Percentiles rank a stretch among this genome's conserved stretches.
Conservation (phyloP, 163 green algal genomes). For the Scenedesmus sp. region DNA sequence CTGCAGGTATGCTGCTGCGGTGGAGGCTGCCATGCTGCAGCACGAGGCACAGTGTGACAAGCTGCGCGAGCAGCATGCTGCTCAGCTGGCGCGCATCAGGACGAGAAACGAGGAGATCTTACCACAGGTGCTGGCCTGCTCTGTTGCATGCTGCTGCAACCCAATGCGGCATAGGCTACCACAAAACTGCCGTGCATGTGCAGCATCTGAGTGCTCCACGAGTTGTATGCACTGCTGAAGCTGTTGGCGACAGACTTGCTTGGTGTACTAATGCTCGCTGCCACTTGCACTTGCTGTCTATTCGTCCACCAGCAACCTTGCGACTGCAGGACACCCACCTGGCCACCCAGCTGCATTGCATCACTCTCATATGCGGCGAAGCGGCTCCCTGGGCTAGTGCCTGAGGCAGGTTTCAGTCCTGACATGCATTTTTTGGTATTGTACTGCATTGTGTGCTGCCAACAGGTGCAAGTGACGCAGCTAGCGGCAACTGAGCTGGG, state of each 20-base stretch:
- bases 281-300: too few species aligned
- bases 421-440: background rate
- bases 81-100: background rate
- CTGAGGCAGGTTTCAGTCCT: too few species aligned
- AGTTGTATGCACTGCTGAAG: too few species aligned
- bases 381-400: too few species aligned
- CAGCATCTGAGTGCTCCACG: background rate
- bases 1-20: slow-evolving; percentile 29
- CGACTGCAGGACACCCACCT: too few species aligned
- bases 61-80: slow-evolving; percentile 19
- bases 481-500: slow-evolving; percentile 22
- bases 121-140: background rate
- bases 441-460: background rate
- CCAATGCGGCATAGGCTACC: too few species aligned
- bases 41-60: background rate
- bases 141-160: background rate
- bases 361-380: background rate
- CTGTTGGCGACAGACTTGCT: too few species aligned
- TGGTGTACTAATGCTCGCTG: too few species aligned
- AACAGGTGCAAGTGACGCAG: slow-evolving; percentile 22
- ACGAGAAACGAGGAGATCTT: background rate
- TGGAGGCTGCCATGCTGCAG: background rate
- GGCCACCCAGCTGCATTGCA: too few species aligned
- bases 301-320: too few species aligned
- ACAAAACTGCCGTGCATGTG: background rate